Percentiles rank a stretch among this genome's conserved stretches.
Evolutionary conservation across 768 basidiomycete genomes (phyloP).

Genomic region (Auriculariales sp.): DNA sequence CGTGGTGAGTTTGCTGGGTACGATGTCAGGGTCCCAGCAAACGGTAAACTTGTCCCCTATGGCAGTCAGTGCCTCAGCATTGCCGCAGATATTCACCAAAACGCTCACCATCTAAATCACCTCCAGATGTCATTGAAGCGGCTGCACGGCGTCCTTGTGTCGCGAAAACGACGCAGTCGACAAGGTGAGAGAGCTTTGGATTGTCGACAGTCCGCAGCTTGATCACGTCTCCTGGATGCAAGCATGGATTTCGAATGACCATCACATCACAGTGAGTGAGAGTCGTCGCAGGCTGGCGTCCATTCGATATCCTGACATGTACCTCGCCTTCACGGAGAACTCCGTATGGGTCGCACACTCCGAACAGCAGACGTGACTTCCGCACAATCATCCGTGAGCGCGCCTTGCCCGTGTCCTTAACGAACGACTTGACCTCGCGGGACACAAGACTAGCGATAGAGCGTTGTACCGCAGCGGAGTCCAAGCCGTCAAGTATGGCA

Average conservation of each 20-base stretch:
- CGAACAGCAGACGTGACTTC: conserved; percentile 46
- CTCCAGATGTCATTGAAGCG: conserved; percentile 57
- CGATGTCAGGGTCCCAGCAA: conserved; percentile 52
- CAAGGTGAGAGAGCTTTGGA: conserved; percentile 35
- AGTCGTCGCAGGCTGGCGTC: conserved; percentile 36
- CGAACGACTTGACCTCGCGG: conserved; percentile 34
- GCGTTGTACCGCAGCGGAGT: conserved; percentile 24
- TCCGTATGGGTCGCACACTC: conserved; percentile 52
- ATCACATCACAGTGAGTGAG: conserved; percentile 46
- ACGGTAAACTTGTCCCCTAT: conserved; percentile 54
- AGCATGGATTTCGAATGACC: conserved; percentile 53
- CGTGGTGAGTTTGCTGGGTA: conserved; percentile 39
- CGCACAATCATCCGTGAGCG: conserved; percentile 46
- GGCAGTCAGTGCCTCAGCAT: background rate
- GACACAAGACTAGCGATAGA: conserved; percentile 31
- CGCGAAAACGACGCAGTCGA: conserved; percentile 57
- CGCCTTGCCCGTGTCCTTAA: conserved; percentile 26
- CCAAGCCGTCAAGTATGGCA: conserved; percentile 39
- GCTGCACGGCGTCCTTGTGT: conserved; percentile 45
- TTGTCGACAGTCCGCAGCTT: conserved; percentile 46
- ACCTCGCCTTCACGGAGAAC: conserved; percentile 51
- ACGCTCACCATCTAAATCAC: conserved; percentile 39
- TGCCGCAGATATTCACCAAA: background rate
- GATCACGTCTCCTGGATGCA: conserved; percentile 57
- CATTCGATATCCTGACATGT: conserved; percentile 40